Evolutionary conservation across 1,284 basidiomycete genomes (phyloP), one percentile per base, ranked within the genome.

Genomic region (Tylopilus orsonianus): DNA sequence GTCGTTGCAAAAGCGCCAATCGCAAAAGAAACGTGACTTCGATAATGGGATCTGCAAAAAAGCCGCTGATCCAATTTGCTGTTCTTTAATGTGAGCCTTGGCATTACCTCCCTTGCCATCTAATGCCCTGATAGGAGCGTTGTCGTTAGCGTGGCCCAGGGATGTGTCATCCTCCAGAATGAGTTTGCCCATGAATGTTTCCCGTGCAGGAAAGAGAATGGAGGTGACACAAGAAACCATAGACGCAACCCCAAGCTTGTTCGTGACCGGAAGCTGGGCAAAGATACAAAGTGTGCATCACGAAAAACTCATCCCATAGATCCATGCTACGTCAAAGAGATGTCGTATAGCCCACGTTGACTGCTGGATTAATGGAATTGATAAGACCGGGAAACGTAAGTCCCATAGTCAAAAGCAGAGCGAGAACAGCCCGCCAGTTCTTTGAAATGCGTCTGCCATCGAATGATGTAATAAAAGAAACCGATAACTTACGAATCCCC

Each of bases 361-460:
- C 75, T 16, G 68, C 71, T 2, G 78, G 59, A 57, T 83, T 83
- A 65, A 90, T 85, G 50, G 77, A 79, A 52, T 78, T 75, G 48
- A 86, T 77, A 39, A 90, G 71, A 0, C 86, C 86, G 0, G 87
- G 87, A 29, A 90, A 62, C 50, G 77, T 81, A 2, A 83, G 85
- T 1, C 77, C 74, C 1, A 87, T 79, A 1, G 85, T 80, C 45
- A 78, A 65, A 14, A 88, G 57, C 44, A 89, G 69, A 0, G 87
- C 80, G 1, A 80, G 71, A 12, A 79, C 76, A 2, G 86, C 85
- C 30, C 87, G 73, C 83, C 83, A 88, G 64, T 90, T 90, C 85
- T 88, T 49, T 37, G 2, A 19, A 3, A 22, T 19, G 24, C 5
- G 5, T 54, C 9, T 20, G 48, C 30, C 30, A 30, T 33, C 22